Evolutionary conservation across 2,329 filamentous ascomycete genomes (phyloP), one percentile per base, ranked within the genome.

Genomic region (Talaromyces sp.): DNA sequence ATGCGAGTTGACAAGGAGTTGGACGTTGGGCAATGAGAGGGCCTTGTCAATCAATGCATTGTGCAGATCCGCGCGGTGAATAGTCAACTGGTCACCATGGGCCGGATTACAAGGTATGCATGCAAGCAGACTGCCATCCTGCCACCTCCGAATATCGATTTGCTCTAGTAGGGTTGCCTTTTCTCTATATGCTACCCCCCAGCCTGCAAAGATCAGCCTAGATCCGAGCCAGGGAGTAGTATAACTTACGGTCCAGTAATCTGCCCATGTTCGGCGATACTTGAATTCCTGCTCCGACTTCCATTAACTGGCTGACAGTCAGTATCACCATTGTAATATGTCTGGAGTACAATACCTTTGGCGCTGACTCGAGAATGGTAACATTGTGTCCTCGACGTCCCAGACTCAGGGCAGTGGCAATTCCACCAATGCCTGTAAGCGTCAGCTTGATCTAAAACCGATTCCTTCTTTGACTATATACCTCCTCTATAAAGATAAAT

Each of bases 221-320:
- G 39, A 8, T 7, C 13, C 14, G 14, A 47, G 9, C 22, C 24
- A 43, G 35, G 14, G 2, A 22, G 9, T 19, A 31, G 13, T 24
- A 43, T 31, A 35, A 71, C 74, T 71, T 65, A 77, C 85, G 82
- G 72, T 92, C 88, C 10, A 95, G 84, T 8, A 94, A 88, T 6
- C 88, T 84, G 3, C 89, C 85, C 84, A 93, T 90, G 69, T 95
- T 95, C 0, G 91, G 91, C 0, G 91, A 90, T 58, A 93, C 83
- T 75, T 95, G 91, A 66, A 95, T 93, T 3, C 91, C 91, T 0
- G 91, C 91, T 52, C 91, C 91, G 8, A 94, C 90, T 67, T 77
- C 75, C 69, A 70, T 69, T 50, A 77, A 68, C 75, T 77, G 56
- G 14, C 31, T 31, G 11, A 24, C 52, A 39, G n/a, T 56, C 11